Base-by-base conservation (phyloP, 129 eudicot species). In the Flaveria bidentis region DNA sequence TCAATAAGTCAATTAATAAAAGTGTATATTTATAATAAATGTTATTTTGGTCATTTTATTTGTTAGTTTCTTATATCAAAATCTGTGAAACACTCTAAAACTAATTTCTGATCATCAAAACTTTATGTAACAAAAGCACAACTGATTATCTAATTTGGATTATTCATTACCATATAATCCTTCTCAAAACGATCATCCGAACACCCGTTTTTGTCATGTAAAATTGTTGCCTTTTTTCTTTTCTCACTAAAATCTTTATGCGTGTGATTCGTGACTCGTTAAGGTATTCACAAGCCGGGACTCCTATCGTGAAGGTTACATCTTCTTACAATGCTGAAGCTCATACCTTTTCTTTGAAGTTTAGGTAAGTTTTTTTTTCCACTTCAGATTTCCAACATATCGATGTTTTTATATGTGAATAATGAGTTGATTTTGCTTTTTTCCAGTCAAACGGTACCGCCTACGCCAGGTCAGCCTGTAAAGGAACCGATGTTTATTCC, bases 271-370 rank as follows among this genome's bases (percentile, higher is more conserved):
- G 1, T 30, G 68, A 73, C 57, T 26, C 28, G 64, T 87, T 71
- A 74, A 94, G 99, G 99, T 94, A 94, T 68, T 94, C 99, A 3
- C 99, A 94, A 86, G 99, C 99, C 33, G 99, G 99, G 72, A 94
- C 98, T 53, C 98, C 98, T 46, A 9, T 50, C 62, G 89, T 94
- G 78, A 91, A 87, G 75, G 98, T 89, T 39, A 75, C 82, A 52
- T 87, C 97, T 51, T 61, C 84, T 23, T 94, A 88, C 77, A 82
- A 91, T 75, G 88, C 97, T 18, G 93, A 94, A 75, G 82, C 91
- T 61, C 84, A 52, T 45, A 89, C 97, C 30, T 94, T 60, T 25
- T 73, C 99, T 63, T 85, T 94, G 80, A 94, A 94, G 76, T 91
- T 94, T 53, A 94, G 94, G 99, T 91, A 81, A 49, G 46, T 16